These are phyloP conservation scores for Leccinum imitatum DNA, from an alignment of 768 basidiomycete species.

Conservation along the genomic window DNA sequence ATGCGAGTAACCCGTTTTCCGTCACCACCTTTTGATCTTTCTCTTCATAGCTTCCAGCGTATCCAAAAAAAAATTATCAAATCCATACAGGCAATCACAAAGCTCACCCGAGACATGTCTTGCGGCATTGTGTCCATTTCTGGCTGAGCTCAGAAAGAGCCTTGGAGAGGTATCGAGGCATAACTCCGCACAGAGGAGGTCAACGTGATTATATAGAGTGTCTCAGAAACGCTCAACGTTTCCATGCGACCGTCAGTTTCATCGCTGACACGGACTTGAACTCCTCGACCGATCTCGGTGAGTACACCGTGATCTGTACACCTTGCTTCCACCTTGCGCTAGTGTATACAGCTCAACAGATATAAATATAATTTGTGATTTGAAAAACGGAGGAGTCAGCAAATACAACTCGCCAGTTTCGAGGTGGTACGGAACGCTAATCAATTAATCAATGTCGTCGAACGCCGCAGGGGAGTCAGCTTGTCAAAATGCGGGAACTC, in stretches of 20 bases:
- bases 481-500: too few species aligned
- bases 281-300: constrained; percentile 86
- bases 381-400: too few species aligned
- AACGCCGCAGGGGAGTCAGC: too few species aligned
- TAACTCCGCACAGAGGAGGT: constrained; percentile 93
- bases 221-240: constrained; percentile 92
- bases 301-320: constrained; percentile 25
- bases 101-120: constrained; percentile 88
- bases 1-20: constrained; percentile 78
- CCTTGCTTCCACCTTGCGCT: not conserved
- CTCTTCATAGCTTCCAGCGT: constrained; percentile 76
- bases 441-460: too few species aligned
- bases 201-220: constrained; percentile 79
- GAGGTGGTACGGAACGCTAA: too few species aligned
- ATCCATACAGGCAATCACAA: constrained; percentile 94
- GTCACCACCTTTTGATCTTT: constrained; percentile 70
- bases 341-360: too few species aligned
- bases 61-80: constrained; percentile 94
- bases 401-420: too few species aligned
- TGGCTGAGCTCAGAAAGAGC: constrained; percentile 95
- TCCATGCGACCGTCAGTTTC: constrained; percentile 96
- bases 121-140: constrained; percentile 95
- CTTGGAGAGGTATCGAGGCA: constrained; percentile 80
- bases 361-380: too few species aligned
- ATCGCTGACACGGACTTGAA: constrained; percentile 70